Evolutionary conservation across 306 rosid species (phyloP).

Genomic region (Citrullus amarus): DNA sequence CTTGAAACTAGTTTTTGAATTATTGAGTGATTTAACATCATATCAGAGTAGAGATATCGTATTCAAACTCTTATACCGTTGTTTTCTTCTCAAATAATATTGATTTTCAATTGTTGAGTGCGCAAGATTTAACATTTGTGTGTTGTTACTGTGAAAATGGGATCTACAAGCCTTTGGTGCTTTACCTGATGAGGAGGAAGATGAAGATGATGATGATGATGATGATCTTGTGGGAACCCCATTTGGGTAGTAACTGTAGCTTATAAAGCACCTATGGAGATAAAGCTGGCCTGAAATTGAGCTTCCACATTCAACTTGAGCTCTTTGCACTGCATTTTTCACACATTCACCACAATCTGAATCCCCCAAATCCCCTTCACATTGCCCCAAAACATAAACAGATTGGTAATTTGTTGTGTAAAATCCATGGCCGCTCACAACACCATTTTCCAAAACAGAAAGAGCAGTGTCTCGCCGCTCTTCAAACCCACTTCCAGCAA

Average conservation of each 20-base stretch:
- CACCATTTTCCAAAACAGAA: conserved; percentile 63
- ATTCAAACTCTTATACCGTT: neutral
- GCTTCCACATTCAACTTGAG: conserved; percentile 79
- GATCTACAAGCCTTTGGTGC: neutral
- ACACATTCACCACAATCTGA: conserved; percentile 80
- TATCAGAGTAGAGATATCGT: no score
- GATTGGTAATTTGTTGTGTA: conserved; percentile 60
- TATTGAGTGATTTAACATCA: neutral
- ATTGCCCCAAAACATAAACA: conserved; percentile 72
- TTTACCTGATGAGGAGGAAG: conserved; percentile 55
- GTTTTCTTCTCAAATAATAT: neutral
- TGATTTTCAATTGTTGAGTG: neutral
- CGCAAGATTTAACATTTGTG: neutral
- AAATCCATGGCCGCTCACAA: conserved; percentile 67
- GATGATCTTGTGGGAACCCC: conserved; percentile 74
- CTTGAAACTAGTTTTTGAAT: no score
- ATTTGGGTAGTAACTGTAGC: conserved; percentile 73
- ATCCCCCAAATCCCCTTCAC: conserved; percentile 87
- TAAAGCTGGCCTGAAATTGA: conserved; percentile 77
- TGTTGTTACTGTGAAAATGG: neutral
- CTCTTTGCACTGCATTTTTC: conserved; percentile 63
- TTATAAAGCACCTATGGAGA: conserved; percentile 75
- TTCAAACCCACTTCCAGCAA: conserved; percentile 64
- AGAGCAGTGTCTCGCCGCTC: conserved; percentile 79
- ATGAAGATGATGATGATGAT: conserved; percentile 31